Evolutionary conservation across 2,329 filamentous ascomycete genomes (phyloP).

Genomic region (Hypomyces perniciosus): DNA sequence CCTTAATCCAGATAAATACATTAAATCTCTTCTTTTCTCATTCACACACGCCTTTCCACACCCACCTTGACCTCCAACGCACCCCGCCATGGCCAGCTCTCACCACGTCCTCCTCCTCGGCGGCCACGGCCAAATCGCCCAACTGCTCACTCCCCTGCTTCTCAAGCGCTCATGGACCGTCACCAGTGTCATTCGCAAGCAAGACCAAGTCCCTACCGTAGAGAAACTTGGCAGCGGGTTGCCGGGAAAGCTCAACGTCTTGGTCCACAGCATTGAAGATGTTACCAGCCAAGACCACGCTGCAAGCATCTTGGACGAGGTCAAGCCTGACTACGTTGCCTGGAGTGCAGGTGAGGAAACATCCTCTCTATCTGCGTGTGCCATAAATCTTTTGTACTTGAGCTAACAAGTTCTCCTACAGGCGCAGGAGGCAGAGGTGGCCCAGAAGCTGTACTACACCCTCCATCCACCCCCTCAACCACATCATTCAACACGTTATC

Average conservation of each 20-base stretch:
- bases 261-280: conserved; percentile 67
- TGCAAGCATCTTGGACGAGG: conserved; percentile 52
- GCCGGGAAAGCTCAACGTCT: conserved; percentile 59
- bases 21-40: background rate
- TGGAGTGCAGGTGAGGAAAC: conserved; percentile 57
- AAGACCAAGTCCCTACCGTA: conserved; percentile 61
- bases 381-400: background rate
- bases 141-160: conserved; percentile 69
- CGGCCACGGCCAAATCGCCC: conserved; percentile 74
- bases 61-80: background rate
- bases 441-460: conserved; percentile 36
- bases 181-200: conserved; percentile 68
- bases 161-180: conserved; percentile 70
- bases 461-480: background rate
- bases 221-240: conserved; percentile 52
- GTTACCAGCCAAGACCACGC: conserved; percentile 59
- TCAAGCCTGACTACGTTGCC: conserved; percentile 59
- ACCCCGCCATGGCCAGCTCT: conserved; percentile 14
- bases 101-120: conserved; percentile 65
- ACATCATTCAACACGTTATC: background rate
- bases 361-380: background rate
- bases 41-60: background rate
- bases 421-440: conserved; percentile 56
- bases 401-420: conserved; percentile 16
- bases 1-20: background rate